phyloP scores from a whole-genome alignment of 78 protist genomes.

The Dictyostelium citrinum region DNA sequence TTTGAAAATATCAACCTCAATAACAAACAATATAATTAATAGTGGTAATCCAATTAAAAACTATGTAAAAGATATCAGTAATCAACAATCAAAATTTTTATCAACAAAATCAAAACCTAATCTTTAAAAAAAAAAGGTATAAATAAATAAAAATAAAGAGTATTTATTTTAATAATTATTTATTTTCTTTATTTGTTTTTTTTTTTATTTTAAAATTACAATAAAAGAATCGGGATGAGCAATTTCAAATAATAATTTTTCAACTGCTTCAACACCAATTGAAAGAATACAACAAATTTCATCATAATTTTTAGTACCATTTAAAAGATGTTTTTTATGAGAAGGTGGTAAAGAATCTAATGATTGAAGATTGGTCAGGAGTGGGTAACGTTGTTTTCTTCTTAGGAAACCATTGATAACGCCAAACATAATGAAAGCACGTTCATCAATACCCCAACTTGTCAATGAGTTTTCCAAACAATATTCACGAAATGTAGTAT shows the following conservation, averaged over 20 bases:
- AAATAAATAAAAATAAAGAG: not conserved
- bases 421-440: conserved; percentile 65
- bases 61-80: not conserved
- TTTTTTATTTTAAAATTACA: conserved; percentile 41
- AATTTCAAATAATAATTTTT: conserved; percentile 14
- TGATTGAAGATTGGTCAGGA: conserved; percentile 12
- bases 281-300: conserved; percentile 75
- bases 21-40: not conserved
- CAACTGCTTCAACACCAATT: conserved; percentile 58
- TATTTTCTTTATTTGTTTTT: not conserved
- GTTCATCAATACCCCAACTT: conserved; percentile 47
- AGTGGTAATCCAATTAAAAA: not conserved
- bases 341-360: conserved; percentile 30
- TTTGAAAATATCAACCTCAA: not conserved
- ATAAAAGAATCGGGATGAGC: conserved; percentile 45
- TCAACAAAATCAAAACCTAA: not conserved
- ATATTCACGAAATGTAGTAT: conserved; percentile 59
- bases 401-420: conserved; percentile 61
- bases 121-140: not conserved
- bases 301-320: conserved; percentile 66
- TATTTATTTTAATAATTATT: not conserved
- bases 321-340: conserved; percentile 43
- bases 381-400: conserved; percentile 69
- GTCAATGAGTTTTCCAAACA: conserved; percentile 62
- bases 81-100: not conserved